Evolutionary conservation across 2,329 filamentous ascomycete genomes (phyloP).

Genomic region (Stachybotrys chlorohalonatus): DNA sequence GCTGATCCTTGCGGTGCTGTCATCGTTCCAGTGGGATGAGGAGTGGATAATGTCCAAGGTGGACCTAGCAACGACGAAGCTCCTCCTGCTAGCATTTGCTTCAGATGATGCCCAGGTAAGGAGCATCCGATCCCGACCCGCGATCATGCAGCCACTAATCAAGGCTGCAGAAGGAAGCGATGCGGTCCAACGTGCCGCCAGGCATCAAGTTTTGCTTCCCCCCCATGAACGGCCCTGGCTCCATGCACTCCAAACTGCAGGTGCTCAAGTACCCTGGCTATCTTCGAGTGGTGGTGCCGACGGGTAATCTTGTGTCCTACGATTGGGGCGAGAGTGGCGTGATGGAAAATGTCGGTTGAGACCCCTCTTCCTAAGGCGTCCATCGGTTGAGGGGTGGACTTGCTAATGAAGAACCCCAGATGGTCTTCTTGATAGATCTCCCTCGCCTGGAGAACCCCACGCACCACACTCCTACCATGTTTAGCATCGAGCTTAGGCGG

Average conservation of each 20-base stretch:
- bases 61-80: constrained; percentile 47
- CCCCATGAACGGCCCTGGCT: constrained; percentile 61
- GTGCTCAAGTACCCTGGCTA: constrained; percentile 69
- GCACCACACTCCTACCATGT: constrained; percentile 31
- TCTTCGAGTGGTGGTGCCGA: constrained; percentile 75
- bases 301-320: constrained; percentile 73
- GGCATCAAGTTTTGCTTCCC: constrained; percentile 71
- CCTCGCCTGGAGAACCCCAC: constrained; percentile 45
- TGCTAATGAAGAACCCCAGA: constrained; percentile 33
- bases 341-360: constrained; percentile 67
- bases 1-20: constrained; percentile 70
- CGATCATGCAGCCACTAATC: not conserved
- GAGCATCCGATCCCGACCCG: constrained; percentile 9
- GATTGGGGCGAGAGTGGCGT: constrained; percentile 84
- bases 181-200: constrained; percentile 38
- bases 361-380: constrained; percentile 3
- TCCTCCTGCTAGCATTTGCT: constrained; percentile 53
- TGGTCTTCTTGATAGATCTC: constrained; percentile 86
- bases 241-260: constrained; percentile 94
- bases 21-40: constrained; percentile 79
- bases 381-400: constrained; percentile 1
- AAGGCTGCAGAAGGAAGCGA: constrained; percentile 32
- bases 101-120: constrained; percentile 42
- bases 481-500: constrained; percentile 60
- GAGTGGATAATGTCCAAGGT: constrained; percentile 72